Percentiles rank a stretch among this genome's conserved stretches.
phyloP scores from a whole-genome alignment of 495 filamentous ascomycete genomes.

The Amphirosellinia nigrospora region DNA sequence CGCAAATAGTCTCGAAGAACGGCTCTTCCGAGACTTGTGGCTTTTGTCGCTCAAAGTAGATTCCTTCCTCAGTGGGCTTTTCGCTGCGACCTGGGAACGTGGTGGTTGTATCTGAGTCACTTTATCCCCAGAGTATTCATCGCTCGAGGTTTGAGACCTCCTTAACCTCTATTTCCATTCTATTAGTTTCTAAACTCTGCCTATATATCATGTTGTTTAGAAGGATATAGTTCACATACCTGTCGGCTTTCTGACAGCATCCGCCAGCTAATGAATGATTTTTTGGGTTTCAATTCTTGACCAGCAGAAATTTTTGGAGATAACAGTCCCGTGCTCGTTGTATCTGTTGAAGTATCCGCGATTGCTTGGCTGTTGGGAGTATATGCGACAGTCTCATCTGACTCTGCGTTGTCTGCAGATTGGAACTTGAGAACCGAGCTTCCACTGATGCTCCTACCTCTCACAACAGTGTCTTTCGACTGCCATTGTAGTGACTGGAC shows the following conservation, averaged over 20 bases:
- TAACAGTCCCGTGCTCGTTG: background rate
- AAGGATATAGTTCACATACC: slow-evolving; percentile 24
- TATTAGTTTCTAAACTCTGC: background rate
- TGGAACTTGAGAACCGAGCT: slow-evolving; percentile 17
- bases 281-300: slow-evolving; percentile 27
- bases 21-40: slow-evolving; percentile 24
- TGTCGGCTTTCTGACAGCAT: slow-evolving; percentile 31
- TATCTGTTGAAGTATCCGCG: background rate
- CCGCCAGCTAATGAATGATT: slow-evolving; percentile 32
- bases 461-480: slow-evolving; percentile 10
- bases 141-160: background rate
- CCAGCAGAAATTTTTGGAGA: background rate
- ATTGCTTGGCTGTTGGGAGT: background rate
- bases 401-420: background rate
- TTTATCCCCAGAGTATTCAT: background rate
- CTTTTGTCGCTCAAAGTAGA: slow-evolving; percentile 31
- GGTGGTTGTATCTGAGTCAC: background rate
- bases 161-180: background rate
- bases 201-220: background rate
- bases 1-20: slow-evolving; percentile 41
- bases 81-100: background rate
- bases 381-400: background rate
- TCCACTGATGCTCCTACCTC: slow-evolving; percentile 16
- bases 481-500: slow-evolving; percentile 49
- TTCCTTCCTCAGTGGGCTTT: slow-evolving; percentile 10